Evolutionary conservation across 352 stramenopile species (phyloP).

Genomic region (Globisporangium parvum): DNA sequence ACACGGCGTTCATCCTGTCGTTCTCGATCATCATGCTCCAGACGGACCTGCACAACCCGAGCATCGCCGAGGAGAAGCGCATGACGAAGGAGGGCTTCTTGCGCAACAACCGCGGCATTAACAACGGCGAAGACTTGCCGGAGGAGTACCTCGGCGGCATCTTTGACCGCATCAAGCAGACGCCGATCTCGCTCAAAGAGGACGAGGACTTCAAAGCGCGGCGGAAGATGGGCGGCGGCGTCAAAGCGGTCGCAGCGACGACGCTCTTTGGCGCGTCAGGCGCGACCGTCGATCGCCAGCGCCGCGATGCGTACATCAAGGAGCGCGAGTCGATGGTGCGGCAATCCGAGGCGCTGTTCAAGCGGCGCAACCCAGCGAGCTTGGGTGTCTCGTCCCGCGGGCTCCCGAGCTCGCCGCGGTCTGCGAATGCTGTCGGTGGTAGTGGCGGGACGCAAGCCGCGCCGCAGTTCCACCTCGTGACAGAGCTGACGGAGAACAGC

Average conservation of each 20-base stretch:
- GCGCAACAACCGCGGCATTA: conserved; percentile 97
- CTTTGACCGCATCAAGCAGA: conserved; percentile 95
- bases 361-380: conserved; percentile 39
- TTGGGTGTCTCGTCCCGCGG: conserved; percentile 16
- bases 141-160: conserved; percentile 92
- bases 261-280: conserved; percentile 63
- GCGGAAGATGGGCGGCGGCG: conserved; percentile 18
- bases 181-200: conserved; percentile 96
- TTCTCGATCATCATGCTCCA: conserved; percentile 91
- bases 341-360: conserved; percentile 74
- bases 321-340: conserved; percentile 80
- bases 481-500: conserved; percentile 57
- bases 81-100: conserved; percentile 98
- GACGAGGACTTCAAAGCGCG: conserved; percentile 82
- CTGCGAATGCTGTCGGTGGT: conserved; percentile 9
- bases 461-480: conserved; percentile 61
- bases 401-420: conserved; percentile 15
- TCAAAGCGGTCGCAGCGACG: conserved; percentile 22
- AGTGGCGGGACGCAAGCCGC: conserved; percentile 15
- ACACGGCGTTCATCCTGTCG: conserved; percentile 97
- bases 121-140: conserved; percentile 93
- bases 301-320: conserved; percentile 79
- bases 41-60: conserved; percentile 99
- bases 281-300: conserved; percentile 52
- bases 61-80: conserved; percentile 93